Evolutionary conservation across 768 basidiomycete genomes (phyloP).

Genomic region (Leucosporidium yakuticum): DNA sequence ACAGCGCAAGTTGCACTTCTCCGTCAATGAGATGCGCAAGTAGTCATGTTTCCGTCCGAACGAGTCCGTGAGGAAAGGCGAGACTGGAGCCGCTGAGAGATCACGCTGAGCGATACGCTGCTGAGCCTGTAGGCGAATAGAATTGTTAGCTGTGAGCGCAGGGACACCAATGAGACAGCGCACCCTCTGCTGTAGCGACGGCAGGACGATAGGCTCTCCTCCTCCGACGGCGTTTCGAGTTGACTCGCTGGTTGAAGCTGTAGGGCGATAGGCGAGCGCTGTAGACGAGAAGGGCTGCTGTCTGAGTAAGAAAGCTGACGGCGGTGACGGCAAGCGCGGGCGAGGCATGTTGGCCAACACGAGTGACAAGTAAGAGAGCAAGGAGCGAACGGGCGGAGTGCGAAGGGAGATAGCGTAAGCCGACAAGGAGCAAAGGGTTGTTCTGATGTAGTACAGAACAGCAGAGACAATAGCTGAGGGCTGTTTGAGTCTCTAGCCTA

Average conservation of each 20-base stretch:
- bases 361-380: too few species aligned
- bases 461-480: not conserved
- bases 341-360: too few species aligned
- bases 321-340: too few species aligned
- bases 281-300: too few species aligned
- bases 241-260: too few species aligned
- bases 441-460: not conserved
- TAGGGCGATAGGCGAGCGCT: too few species aligned
- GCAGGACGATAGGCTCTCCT: too few species aligned
- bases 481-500: not conserved
- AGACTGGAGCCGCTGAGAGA: not conserved
- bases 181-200: too few species aligned
- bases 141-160: too few species aligned
- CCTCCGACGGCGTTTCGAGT: too few species aligned
- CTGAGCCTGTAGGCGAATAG: not conserved
- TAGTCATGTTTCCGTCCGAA: conserved; percentile 58
- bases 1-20: conserved; percentile 84
- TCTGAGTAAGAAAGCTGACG: too few species aligned
- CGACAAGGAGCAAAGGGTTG: not conserved
- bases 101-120: conserved; percentile 8
- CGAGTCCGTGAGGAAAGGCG: conserved; percentile 32
- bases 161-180: too few species aligned
- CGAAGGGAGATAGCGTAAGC: not conserved
- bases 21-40: conserved; percentile 79
- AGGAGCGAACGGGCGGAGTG: not conserved